Evolutionary conservation across 139 green algal genomes (phyloP), one percentile per base, ranked within the genome.

Genomic region (Pedinophyceae sp.): DNA sequence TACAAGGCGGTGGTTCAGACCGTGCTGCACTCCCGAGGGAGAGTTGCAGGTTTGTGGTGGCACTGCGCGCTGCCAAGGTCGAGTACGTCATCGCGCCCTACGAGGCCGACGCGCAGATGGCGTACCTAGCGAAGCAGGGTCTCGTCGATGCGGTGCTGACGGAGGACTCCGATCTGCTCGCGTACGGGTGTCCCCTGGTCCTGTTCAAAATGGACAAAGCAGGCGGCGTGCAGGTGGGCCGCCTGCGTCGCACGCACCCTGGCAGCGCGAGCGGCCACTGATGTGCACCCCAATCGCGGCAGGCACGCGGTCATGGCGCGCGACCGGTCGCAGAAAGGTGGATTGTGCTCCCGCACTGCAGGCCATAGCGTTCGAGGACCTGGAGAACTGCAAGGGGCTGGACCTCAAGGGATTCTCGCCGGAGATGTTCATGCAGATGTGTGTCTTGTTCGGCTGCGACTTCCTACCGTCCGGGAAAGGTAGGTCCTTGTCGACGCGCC

Each of bases 61-160:
- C 40, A 17, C 1, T 55, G 38, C 70, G 85, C 76, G 78, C 65
- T 22, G 61, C 87, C 6, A 82, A 81, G 59, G 63, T 97, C 24
- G 51, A 77, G 3, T 95, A 71, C 43, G 38, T 98, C 1, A 87
- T 97, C 26, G 27, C 91, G 3, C 91, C 91, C 0, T 99, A 97
- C 64, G 91, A 99, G 49, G 91, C 91, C 0, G 91, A 99, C 60
- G 84, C 85, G 0, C 88, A 97, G 79, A 86, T 98, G 78, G 75
- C 79, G 0, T 88, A 91, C 75, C 48, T 94, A 39, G 80, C 80
- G 2, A 47, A 78, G 10, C 74, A 54, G n/a, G 79, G 73, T 10
- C 23, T 76, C 3, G 89, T 94, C 19, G 62, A 90, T 29, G 70
- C 70, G 0, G 82, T 99, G 5, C 69, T 97, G 45, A 98, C 91